These are phyloP conservation scores for Colletotrichum karsti DNA, from an alignment of 2,329 filamentous ascomycete genomes.

Conservation along the genomic window DNA sequence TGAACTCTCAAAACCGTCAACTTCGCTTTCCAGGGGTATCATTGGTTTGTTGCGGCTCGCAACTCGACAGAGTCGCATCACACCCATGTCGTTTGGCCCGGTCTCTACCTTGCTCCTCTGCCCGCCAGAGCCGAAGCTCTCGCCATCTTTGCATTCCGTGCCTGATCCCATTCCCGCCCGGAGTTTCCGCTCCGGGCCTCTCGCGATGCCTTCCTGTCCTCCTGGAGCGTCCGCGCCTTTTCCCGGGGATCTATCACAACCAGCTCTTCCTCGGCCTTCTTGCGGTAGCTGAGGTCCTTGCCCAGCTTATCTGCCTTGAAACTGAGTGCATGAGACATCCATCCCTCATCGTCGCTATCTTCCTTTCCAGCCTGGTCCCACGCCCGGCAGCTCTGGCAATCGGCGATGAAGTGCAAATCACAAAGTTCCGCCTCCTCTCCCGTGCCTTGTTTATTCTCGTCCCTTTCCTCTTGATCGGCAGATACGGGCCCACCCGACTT, in stretches of 20 bases:
- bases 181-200: slow-evolving; percentile 60
- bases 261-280: slow-evolving; percentile 89
- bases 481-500: slow-evolving; percentile 38
- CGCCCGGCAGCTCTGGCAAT: slow-evolving; percentile 89
- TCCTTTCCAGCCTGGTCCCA: slow-evolving; percentile 76
- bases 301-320: slow-evolving; percentile 92
- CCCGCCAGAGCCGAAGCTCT: slow-evolving; percentile 62
- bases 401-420: slow-evolving; percentile 94
- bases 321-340: slow-evolving; percentile 86
- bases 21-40: slow-evolving; percentile 23
- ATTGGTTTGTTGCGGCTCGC: slow-evolving; percentile 23
- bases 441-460: slow-evolving; percentile 40
- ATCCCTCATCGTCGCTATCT: slow-evolving; percentile 72
- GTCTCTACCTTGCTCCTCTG: slow-evolving; percentile 59
- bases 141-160: slow-evolving; percentile 65
- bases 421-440: slow-evolving; percentile 82
- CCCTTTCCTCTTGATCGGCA: slow-evolving; percentile 36
- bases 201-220: slow-evolving; percentile 68
- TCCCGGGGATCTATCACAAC: slow-evolving; percentile 93
- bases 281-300: slow-evolving; percentile 90
- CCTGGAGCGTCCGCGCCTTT: slow-evolving; percentile 77
- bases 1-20: slow-evolving; percentile 3
- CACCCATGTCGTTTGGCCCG: slow-evolving; percentile 15
- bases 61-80: slow-evolving; percentile 9
- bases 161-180: slow-evolving; percentile 68